These are phyloP conservation scores for Cercospora sp. DNA, from an alignment of 2,329 filamentous ascomycete genomes.

Conservation along the genomic window DNA sequence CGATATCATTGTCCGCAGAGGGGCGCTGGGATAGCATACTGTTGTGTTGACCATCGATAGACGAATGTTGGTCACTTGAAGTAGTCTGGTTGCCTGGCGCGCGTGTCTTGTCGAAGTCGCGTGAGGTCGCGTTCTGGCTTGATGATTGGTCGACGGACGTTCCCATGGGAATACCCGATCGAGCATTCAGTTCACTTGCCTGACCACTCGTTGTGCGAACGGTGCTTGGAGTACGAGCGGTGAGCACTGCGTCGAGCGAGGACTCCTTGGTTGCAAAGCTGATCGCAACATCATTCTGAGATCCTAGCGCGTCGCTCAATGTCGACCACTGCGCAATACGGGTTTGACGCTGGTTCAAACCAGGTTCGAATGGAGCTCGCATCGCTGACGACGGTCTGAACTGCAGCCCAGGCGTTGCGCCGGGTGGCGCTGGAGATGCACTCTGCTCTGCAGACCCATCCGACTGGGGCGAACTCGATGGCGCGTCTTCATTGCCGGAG, in stretches of 20 bases:
- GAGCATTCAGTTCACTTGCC: background rate
- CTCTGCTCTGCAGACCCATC: background rate
- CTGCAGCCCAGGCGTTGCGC: conserved; percentile 1
- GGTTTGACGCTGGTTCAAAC: background rate
- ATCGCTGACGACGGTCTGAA: conserved; percentile 9
- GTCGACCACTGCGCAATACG: conserved; percentile 1
- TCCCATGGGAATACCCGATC: conserved; percentile 1
- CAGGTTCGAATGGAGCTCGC: background rate
- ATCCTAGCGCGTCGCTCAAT: background rate
- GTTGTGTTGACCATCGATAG: background rate
- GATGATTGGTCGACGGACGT: conserved; percentile 4
- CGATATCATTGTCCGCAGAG: background rate
- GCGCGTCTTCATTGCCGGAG: background rate
- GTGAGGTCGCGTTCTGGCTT: conserved; percentile 2
- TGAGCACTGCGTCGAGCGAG: background rate
- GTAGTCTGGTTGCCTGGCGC: background rate
- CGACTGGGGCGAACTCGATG: background rate
- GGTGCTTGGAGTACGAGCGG: background rate
- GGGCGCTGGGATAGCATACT: background rate
- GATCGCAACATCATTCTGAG: background rate
- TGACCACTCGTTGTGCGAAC: background rate
- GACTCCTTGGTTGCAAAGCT: background rate
- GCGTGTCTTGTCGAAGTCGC: background rate
- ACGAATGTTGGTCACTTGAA: background rate
- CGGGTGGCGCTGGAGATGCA: background rate